Conservation (phyloP, 176 grass and related monocot species). For the Musa itinerans region DNA sequence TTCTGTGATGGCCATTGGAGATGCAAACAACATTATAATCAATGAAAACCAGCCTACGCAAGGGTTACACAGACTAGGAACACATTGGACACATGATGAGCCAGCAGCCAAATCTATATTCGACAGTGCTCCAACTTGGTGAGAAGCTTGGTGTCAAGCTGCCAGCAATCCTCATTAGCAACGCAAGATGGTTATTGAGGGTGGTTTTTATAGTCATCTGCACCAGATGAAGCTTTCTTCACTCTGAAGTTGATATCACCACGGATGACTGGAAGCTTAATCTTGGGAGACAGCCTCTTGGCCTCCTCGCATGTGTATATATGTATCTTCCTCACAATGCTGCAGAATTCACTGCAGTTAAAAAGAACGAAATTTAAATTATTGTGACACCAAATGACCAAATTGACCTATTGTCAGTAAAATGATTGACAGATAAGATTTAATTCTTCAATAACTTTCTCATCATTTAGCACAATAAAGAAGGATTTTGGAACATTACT, state of each 20-base stretch:
- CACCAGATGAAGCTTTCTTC: conserved; percentile 28
- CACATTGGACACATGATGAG: neutral
- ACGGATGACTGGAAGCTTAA: conserved; percentile 21
- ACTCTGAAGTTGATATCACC: conserved; percentile 26
- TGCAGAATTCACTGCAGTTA: conserved; percentile 68
- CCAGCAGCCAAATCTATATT: neutral
- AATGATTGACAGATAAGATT: too few relatives aligned
- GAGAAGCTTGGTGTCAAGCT: too few relatives aligned
- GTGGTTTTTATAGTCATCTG: neutral
- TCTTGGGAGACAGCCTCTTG: conserved; percentile 43
- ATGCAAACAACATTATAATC: neutral
- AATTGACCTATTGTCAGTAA: neutral
- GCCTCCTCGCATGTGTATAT: conserved; percentile 70
- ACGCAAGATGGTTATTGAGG: too few relatives aligned
- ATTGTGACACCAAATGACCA: neutral
- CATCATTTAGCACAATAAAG: too few relatives aligned
- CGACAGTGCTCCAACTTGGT: neutral
- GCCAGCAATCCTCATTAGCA: too few relatives aligned
- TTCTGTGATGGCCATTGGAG: neutral
- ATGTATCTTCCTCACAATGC: conserved; percentile 66
- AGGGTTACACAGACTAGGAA: neutral
- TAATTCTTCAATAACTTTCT: too few relatives aligned
- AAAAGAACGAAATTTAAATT: conserved; percentile 3
- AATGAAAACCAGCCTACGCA: neutral
- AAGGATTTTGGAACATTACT: conserved; percentile 35